phyloP scores from a whole-genome alignment of 1,139 yeast genomes.

The Pichia sp. region DNA sequence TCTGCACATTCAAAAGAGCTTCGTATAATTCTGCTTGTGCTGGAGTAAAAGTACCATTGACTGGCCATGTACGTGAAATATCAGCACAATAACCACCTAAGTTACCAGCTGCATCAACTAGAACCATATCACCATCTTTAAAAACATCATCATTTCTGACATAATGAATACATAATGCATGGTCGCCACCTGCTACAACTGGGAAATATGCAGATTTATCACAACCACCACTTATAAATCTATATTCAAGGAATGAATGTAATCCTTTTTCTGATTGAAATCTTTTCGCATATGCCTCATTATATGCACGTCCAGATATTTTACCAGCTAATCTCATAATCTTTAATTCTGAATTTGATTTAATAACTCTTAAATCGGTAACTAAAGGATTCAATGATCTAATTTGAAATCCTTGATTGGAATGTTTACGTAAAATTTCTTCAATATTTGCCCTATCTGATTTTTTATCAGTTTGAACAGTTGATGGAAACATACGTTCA shows the following conservation, averaged over 20 bases:
- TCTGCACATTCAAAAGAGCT: constrained; percentile 80
- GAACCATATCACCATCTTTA: constrained; percentile 70
- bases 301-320: constrained; percentile 77
- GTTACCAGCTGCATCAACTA: constrained; percentile 94
- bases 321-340: constrained; percentile 80
- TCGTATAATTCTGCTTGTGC: constrained; percentile 85
- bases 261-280: constrained; percentile 70
- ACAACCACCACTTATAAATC: constrained; percentile 82
- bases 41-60: constrained; percentile 56
- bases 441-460: constrained; percentile 22
- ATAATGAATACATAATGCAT: constrained; percentile 84
- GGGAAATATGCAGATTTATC: constrained; percentile 89
- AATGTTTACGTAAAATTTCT: constrained; percentile 20
- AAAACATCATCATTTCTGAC: constrained; percentile 81
- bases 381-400: constrained; percentile 43
- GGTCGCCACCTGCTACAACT: constrained; percentile 90
- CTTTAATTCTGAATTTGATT: constrained; percentile 68
- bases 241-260: constrained; percentile 76
- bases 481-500: constrained; percentile 15
- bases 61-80: constrained; percentile 96
- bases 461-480: background rate
- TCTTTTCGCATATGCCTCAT: constrained; percentile 64
- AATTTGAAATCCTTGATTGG: constrained; percentile 21
- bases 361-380: constrained; percentile 57
- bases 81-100: constrained; percentile 94